A percentile compares a stretch with the other conserved stretches of the same genome.
Evolutionary conservation across 1,284 basidiomycete genomes (phyloP).

Genomic region (Tetrapyrgos nigripes): DNA sequence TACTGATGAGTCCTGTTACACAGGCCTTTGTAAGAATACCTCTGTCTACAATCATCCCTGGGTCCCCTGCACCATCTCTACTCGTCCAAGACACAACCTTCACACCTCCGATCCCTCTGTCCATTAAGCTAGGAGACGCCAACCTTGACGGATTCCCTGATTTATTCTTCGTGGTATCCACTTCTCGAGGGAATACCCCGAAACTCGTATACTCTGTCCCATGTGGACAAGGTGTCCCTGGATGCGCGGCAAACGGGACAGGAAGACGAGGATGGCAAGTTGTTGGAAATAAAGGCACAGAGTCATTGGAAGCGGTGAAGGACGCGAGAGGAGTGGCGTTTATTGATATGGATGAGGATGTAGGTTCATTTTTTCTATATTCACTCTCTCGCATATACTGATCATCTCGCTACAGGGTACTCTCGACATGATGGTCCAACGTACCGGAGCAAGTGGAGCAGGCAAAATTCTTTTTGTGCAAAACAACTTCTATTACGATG

Average conservation of each 20-base stretch:
- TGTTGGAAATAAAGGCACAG: constrained; percentile 63
- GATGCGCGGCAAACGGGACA: constrained; percentile 53
- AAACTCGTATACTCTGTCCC: constrained; percentile 77
- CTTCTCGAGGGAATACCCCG: constrained; percentile 55
- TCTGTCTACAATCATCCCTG: constrained; percentile 66
- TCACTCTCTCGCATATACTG: neutral
- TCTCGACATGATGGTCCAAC: constrained; percentile 90
- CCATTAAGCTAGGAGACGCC: constrained; percentile 87
- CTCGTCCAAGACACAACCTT: constrained; percentile 73
- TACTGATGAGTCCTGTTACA: constrained; percentile 2
- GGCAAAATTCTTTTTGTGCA: constrained; percentile 86
- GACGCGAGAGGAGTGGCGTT: constrained; percentile 87
- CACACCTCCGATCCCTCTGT: constrained; percentile 72
- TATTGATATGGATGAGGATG: constrained; percentile 96
- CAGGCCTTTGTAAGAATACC: constrained; percentile 77
- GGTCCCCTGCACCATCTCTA: constrained; percentile 51
- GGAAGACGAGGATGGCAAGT: constrained; percentile 69
- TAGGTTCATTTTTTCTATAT: constrained; percentile 44
- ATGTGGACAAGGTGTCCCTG: constrained; percentile 64
- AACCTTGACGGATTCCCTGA: constrained; percentile 98
- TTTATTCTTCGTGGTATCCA: constrained; percentile 68
- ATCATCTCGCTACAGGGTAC: constrained; percentile 68
- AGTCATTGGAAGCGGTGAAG: constrained; percentile 67
- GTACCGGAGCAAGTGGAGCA: constrained; percentile 70
- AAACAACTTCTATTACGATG: constrained; percentile 99